Conservation (phyloP, 2,329 filamentous ascomycete genomes). For the Ilyonectria destructans region DNA sequence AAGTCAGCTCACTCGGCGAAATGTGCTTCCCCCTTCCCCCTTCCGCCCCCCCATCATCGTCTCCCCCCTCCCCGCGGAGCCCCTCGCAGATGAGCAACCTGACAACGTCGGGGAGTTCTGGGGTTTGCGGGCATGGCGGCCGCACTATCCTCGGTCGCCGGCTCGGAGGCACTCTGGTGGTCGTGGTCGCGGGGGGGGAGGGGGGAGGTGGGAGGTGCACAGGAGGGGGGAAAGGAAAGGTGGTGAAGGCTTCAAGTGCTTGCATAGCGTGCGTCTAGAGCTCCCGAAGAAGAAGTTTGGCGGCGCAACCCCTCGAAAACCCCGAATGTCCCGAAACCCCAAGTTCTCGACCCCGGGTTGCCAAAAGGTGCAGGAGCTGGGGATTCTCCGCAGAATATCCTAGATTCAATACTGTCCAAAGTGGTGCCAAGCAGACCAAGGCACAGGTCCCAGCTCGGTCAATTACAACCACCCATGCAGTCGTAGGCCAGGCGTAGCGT, state of each 20-base stretch:
- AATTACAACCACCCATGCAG: conserved; percentile 50
- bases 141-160: conserved; percentile 39
- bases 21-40: too few species aligned
- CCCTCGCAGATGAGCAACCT: too few species aligned
- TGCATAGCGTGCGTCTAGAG: too few species aligned
- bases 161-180: conserved; percentile 43
- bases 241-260: too few species aligned
- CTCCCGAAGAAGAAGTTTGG: neutral
- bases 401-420: neutral
- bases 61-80: too few species aligned
- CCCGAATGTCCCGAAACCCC: conserved; percentile 16
- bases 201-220: neutral
- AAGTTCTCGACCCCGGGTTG: conserved; percentile 19
- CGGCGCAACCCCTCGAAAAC: neutral
- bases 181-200: neutral
- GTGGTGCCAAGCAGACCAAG: conserved; percentile 15
- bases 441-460: conserved; percentile 44
- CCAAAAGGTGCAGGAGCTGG: conserved; percentile 27
- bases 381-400: conserved; percentile 26
- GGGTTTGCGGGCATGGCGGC: conserved; percentile 38
- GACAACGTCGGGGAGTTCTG: conserved; percentile 29
- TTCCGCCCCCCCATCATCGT: too few species aligned
- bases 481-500: conserved; percentile 47
- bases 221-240: too few species aligned
- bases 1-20: too few species aligned